phyloP scores from a whole-genome alignment of 306 rosid genomes.

The Ormosia emarginata region DNA sequence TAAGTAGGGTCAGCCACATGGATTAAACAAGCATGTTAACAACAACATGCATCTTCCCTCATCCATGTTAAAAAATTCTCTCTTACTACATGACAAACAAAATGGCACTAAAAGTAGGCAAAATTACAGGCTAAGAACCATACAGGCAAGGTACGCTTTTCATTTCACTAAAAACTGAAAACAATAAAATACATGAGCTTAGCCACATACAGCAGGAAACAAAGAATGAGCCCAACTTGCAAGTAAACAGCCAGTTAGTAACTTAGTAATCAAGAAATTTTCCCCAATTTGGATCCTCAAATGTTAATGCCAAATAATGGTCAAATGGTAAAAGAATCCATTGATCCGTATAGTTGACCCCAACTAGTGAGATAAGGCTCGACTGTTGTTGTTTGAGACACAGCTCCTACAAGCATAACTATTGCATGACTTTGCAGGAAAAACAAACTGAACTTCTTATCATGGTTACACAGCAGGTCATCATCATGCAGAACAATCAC shows the following conservation, averaged over 20 bases:
- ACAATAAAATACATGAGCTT: background rate
- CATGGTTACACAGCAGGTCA: background rate
- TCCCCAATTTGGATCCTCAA: background rate
- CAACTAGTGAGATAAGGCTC: background rate
- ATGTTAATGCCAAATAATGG: background rate
- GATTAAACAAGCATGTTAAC: no score
- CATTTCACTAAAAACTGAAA: background rate
- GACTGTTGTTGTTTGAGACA: background rate
- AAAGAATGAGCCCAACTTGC: background rate
- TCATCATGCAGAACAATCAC: constrained; percentile 11
- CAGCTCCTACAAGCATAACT: background rate
- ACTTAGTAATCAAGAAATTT: background rate
- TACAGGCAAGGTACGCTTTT: background rate
- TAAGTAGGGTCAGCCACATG: no score
- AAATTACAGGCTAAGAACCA: background rate
- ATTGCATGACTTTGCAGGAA: background rate
- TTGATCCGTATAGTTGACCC: background rate
- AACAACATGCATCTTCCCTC: background rate
- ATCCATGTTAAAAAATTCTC: background rate
- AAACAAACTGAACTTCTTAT: background rate
- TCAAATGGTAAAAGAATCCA: background rate
- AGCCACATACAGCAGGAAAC: background rate
- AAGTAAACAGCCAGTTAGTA: background rate
- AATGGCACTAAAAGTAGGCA: background rate
- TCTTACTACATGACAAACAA: background rate